phyloP scores from a whole-genome alignment of 345 rosid species.

The Hevea brasiliensis region DNA sequence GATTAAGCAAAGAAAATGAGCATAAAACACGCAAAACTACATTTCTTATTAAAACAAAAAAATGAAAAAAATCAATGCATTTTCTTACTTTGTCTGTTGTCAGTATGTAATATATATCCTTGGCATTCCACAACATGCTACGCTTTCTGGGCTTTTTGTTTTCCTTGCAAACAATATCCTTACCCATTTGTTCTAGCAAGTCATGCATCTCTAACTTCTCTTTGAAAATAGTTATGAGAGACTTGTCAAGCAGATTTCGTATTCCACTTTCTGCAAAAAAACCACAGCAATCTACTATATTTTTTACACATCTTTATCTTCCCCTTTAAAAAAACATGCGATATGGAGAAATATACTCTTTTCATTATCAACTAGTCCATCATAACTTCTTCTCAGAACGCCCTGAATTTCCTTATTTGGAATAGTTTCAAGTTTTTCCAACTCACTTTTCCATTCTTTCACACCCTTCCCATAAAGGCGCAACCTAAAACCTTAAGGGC shows the following conservation, averaged over 20 bases:
- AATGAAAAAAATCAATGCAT: no score
- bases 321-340: background rate
- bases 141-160: background rate
- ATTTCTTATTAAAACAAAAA: no score
- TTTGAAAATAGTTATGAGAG: background rate
- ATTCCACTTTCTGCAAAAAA: background rate
- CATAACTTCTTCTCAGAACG: background rate
- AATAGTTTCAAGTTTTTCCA: background rate
- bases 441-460: background rate
- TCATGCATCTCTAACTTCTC: slow-evolving; percentile 1
- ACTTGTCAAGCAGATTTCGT: background rate
- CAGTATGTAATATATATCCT: background rate
- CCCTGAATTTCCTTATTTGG: background rate
- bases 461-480: background rate
- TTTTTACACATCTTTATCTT: no score
- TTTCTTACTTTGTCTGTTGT: no score
- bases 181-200: slow-evolving; percentile 1
- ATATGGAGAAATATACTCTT: background rate
- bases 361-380: background rate
- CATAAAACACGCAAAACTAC: no score
- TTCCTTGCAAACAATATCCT: slow-evolving; percentile 1
- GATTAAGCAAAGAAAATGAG: background rate
- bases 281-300: background rate
- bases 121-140: slow-evolving; percentile 4
- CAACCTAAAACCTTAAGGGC: slow-evolving; percentile 2